Percentiles rank a stretch among this genome's conserved stretches.
phyloP scores from a whole-genome alignment of 208 protist genomes.

The Acanthamoeba culbertsoni region DNA sequence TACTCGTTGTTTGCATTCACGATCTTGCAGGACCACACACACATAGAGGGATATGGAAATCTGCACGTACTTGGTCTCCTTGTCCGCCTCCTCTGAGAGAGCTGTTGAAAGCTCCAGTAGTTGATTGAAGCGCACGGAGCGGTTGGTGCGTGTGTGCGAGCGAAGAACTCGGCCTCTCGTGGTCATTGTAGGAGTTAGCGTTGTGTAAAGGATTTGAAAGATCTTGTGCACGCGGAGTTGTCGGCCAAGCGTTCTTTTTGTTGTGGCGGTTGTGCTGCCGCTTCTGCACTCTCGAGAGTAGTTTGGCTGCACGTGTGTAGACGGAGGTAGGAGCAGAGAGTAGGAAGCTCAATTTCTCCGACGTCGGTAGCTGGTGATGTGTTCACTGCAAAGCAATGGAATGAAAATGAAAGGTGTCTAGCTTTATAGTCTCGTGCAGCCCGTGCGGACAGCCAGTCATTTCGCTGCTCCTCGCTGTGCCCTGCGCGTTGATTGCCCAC shows the following conservation, averaged over 20 bases:
- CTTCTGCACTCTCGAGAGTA: no score
- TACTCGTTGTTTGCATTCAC: no score
- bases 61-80: conserved; percentile 32
- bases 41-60: background rate
- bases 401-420: background rate
- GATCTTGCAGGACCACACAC: background rate
- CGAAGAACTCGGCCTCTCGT: background rate
- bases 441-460: background rate
- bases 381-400: background rate
- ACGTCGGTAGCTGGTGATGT: no score
- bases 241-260: no score
- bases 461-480: background rate
- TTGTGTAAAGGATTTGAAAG: background rate
- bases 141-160: conserved; percentile 9
- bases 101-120: background rate
- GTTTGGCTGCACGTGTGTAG: no score
- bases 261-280: no score
- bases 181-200: background rate
- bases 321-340: no score
- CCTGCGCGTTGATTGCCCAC: background rate
- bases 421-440: background rate
- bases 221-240: background rate
- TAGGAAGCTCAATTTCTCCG: no score
- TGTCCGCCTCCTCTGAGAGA: conserved; percentile 19
- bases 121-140: background rate